A percentile compares a stretch with the other conserved stretches of the same genome.
Conservation (phyloP, 371 early-diverging fungal species). For the Mortierella sp. region DNA sequence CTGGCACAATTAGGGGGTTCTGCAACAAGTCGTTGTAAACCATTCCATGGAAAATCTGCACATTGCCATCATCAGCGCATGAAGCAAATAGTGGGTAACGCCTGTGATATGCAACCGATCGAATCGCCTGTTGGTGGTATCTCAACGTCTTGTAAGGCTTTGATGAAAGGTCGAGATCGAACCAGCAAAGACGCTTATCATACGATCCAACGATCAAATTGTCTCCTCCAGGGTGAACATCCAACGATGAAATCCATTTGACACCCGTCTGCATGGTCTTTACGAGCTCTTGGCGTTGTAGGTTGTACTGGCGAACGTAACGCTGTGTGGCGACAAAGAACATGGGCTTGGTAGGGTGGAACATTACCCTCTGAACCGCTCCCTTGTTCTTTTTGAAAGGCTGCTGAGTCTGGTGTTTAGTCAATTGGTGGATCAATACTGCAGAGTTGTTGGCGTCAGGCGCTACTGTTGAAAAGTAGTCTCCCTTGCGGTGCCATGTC, state of each 20-base stretch:
- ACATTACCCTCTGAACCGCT: slow-evolving; percentile 87
- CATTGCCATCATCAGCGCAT: slow-evolving; percentile 92
- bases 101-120: slow-evolving; percentile 88
- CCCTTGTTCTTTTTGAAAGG: slow-evolving; percentile 93
- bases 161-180: slow-evolving; percentile 93
- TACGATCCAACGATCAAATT: slow-evolving; percentile 96
- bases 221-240: slow-evolving; percentile 94
- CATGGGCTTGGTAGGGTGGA: slow-evolving; percentile 95
- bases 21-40: slow-evolving; percentile 94
- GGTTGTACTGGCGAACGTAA: slow-evolving; percentile 92
- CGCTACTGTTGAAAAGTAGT: slow-evolving; percentile 91
- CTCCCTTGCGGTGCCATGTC: slow-evolving; percentile 97
- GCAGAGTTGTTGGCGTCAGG: slow-evolving; percentile 76
- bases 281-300: slow-evolving; percentile 86
- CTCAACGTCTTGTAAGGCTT: slow-evolving; percentile 93
- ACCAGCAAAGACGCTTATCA: slow-evolving; percentile 96
- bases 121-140: slow-evolving; percentile 92
- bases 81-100: slow-evolving; percentile 96
- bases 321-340: slow-evolving; percentile 96
- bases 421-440: slow-evolving; percentile 93
- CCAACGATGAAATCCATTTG: slow-evolving; percentile 96
- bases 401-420: slow-evolving; percentile 88
- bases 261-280: slow-evolving; percentile 87
- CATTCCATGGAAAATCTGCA: slow-evolving; percentile 97
- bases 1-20: slow-evolving; percentile 98